phyloP scores from a whole-genome alignment of 345 rosid genomes.

The Noccaea bulbosa region DNA sequence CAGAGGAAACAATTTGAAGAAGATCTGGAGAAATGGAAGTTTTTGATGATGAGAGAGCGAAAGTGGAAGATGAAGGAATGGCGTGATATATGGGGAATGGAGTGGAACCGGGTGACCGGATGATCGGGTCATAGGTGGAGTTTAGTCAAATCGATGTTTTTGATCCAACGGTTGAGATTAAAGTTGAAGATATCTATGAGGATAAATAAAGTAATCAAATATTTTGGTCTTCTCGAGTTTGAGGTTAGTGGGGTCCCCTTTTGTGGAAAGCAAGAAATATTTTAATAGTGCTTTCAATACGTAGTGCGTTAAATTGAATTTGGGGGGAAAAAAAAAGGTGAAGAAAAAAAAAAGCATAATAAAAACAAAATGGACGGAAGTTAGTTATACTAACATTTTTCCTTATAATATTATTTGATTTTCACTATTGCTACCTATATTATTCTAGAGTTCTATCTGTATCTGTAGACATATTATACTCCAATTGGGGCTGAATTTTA shows the following conservation, averaged over 20 bases:
- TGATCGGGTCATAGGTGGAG: conserved; percentile 15
- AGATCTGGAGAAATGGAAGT: conserved; percentile 13
- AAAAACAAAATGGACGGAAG: no score
- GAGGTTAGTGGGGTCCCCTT: conserved; percentile 28
- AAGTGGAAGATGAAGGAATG: conserved; percentile 30
- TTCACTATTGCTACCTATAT: no score
- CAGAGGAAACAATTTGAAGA: neutral
- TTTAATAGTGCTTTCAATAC: conserved; percentile 22
- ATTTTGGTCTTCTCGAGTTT: conserved; percentile 32
- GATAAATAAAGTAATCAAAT: conserved; percentile 39
- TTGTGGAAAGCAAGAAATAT: conserved; percentile 25
- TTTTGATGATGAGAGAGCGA: conserved; percentile 18
- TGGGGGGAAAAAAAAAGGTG: neutral
- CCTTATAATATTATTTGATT: no score
- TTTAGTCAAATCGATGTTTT: conserved; percentile 34
- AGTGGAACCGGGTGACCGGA: conserved; percentile 27
- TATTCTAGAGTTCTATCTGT: no score
- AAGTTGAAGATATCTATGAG: conserved; percentile 25
- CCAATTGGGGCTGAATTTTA: neutral
- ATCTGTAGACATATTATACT: no score
- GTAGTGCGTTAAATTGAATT: conserved; percentile 1
- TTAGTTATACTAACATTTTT: no score
- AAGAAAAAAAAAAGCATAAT: neutral
- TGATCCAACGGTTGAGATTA: conserved; percentile 34
- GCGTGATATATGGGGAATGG: conserved; percentile 35